These are phyloP conservation scores for Phellopilus nigrolimitatus DNA, from an alignment of 1,284 basidiomycete genomes.

Conservation along the genomic window DNA sequence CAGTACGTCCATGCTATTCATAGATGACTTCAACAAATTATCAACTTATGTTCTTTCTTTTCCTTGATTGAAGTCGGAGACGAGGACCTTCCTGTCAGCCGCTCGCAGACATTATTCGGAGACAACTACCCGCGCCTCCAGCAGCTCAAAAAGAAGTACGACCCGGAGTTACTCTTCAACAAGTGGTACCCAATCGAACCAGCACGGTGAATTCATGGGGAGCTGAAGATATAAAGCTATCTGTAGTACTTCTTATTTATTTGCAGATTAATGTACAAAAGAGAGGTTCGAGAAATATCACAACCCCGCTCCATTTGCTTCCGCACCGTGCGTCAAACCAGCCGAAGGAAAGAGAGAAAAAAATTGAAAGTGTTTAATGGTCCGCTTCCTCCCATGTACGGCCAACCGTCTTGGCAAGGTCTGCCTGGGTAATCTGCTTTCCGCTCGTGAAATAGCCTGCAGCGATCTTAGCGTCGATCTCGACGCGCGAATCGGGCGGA, in stretches of 20 bases:
- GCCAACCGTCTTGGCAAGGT: constrained; percentile 83
- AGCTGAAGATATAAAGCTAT: too few relatives aligned
- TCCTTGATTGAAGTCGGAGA: background rate
- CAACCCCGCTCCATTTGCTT: too few relatives aligned
- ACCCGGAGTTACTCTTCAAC: constrained; percentile 18
- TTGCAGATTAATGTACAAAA: too few relatives aligned
- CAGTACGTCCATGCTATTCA: constrained; percentile 19
- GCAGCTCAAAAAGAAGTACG: constrained; percentile 20
- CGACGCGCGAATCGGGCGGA: constrained; percentile 89
- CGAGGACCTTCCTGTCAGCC: background rate
- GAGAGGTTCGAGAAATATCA: too few relatives aligned
- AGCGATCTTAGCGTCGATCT: constrained; percentile 93
- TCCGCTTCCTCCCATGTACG: constrained; percentile 85
- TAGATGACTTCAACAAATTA: constrained; percentile 2
- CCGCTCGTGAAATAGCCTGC: constrained; percentile 85
- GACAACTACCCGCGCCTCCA: constrained; percentile 19
- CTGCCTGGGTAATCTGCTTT: constrained; percentile 71
- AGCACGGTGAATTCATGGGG: too few relatives aligned
- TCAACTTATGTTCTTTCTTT: constrained; percentile 26
- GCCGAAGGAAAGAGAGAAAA: background rate
- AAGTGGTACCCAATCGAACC: constrained; percentile 21
- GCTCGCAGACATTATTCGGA: constrained; percentile 16
- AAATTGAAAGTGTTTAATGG: constrained; percentile 36
- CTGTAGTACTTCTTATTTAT: too few relatives aligned
- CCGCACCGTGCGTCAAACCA: background rate